Percentiles rank a stretch among this genome's conserved stretches.
phyloP scores from a whole-genome alignment of 805 yeast species.

The Lipomyces anomalus region DNA sequence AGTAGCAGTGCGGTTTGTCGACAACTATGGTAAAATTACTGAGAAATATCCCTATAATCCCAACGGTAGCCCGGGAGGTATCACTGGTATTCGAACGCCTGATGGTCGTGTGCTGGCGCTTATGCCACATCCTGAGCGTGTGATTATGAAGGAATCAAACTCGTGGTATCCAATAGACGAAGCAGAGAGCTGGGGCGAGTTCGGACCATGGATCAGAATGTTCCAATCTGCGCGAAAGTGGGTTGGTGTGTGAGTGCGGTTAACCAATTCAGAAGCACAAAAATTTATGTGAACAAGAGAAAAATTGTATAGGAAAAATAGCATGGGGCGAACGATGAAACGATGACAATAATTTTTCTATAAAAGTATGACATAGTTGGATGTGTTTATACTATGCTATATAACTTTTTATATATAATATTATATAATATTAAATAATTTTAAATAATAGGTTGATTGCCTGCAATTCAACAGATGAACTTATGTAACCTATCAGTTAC shows the following conservation, averaged over 20 bases:
- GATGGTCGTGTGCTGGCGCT: conserved; percentile 94
- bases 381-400: too few relatives aligned
- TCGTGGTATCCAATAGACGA: conserved; percentile 79
- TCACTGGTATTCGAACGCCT: conserved; percentile 83
- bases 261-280: conserved; percentile 32
- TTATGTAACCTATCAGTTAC: too few relatives aligned
- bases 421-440: too few relatives aligned
- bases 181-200: conserved; percentile 57
- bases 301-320: conserved; percentile 31
- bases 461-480: too few relatives aligned
- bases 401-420: too few relatives aligned
- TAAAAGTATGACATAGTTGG: too few relatives aligned
- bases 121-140: conserved; percentile 99
- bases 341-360: too few relatives aligned
- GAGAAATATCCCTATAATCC: conserved; percentile 90
- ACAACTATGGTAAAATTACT: conserved; percentile 82
- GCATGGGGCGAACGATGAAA: too few relatives aligned
- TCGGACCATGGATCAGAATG: conserved; percentile 93
- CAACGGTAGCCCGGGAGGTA: conserved; percentile 90
- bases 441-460: too few relatives aligned
- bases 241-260: conserved; percentile 46
- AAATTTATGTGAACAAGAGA: conserved; percentile 29
- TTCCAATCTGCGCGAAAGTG: conserved; percentile 91
- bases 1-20: conserved; percentile 73
- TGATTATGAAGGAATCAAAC: conserved; percentile 77